A percentile compares a stretch with the other conserved stretches of the same genome.
phyloP scores from a whole-genome alignment of 805 yeast species.

The Myxozyma melibiosi region DNA sequence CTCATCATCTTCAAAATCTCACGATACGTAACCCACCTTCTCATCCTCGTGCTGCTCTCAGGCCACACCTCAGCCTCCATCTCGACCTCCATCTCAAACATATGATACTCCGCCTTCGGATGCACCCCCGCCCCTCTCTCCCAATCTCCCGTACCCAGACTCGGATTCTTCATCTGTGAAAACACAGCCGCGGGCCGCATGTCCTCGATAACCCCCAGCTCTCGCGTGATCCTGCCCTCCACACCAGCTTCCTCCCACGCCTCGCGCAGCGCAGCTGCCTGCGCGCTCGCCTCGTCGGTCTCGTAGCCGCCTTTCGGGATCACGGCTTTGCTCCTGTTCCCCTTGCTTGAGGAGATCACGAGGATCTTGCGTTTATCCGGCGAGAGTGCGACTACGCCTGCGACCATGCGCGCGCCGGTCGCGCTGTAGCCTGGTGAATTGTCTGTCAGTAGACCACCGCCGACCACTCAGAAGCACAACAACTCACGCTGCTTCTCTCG shows the following conservation, averaged over 20 bases:
- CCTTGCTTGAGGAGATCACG: constrained; percentile 74
- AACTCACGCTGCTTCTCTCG: constrained; percentile 42
- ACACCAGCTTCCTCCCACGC: constrained; percentile 99
- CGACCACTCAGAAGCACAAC: background rate
- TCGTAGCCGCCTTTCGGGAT: constrained; percentile 97
- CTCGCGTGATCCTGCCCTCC: constrained; percentile 58
- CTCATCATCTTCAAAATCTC: constrained; percentile 66
- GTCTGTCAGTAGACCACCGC: no score
- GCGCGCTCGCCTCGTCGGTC: constrained; percentile 60
- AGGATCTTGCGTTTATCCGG: constrained; percentile 61
- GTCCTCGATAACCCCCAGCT: constrained; percentile 71
- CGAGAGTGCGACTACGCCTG: constrained; percentile 84
- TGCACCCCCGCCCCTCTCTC: constrained; percentile 42
- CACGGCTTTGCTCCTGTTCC: constrained; percentile 71
- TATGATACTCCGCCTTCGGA: constrained; percentile 85
- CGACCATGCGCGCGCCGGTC: constrained; percentile 81
- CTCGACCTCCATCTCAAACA: constrained; percentile 72
- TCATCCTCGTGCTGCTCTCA: constrained; percentile 59
- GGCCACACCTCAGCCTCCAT: constrained; percentile 72
- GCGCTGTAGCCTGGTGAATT: constrained; percentile 48
- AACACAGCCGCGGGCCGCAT: constrained; percentile 51
- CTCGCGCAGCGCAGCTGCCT: constrained; percentile 72
- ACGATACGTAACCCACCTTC: constrained; percentile 69
- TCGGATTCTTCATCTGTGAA: constrained; percentile 39
- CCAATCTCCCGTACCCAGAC: constrained; percentile 1